These are phyloP conservation scores for Serendipita sp. DNA, from an alignment of 768 basidiomycete species.

Conservation along the genomic window DNA sequence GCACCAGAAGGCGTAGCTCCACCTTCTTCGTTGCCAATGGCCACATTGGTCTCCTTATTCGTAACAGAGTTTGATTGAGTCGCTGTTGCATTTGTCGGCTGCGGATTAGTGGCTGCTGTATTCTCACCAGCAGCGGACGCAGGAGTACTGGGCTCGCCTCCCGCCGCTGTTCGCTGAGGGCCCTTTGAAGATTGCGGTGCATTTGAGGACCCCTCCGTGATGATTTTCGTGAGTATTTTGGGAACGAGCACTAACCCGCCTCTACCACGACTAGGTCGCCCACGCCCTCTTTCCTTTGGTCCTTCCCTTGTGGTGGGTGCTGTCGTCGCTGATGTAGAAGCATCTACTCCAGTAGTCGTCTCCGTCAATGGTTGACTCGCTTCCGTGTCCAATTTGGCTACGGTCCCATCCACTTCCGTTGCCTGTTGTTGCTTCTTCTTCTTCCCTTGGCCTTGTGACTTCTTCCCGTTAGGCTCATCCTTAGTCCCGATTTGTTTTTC, in stretches of 20 bases:
- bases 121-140: neutral
- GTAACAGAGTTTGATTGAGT: too few species aligned
- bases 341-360: neutral
- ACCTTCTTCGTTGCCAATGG: neutral
- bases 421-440: neutral
- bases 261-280: slow-evolving; percentile 16
- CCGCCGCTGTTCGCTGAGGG: slow-evolving; percentile 6
- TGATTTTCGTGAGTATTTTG: neutral
- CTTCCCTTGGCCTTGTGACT: slow-evolving; percentile 7
- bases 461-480: slow-evolving; percentile 11
- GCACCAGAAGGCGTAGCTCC: neutral
- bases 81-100: too few species aligned
- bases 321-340: neutral
- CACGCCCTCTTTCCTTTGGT: too few species aligned
- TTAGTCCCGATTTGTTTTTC: slow-evolving; percentile 7
- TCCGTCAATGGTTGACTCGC: neutral
- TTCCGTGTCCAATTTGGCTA: slow-evolving; percentile 13
- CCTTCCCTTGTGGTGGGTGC: too few species aligned
- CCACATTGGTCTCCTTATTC: too few species aligned
- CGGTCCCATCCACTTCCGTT: slow-evolving; percentile 16
- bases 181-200: slow-evolving; percentile 12
- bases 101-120: too few species aligned
- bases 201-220: neutral
- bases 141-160: neutral
- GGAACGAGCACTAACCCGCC: neutral